Percentiles rank a stretch among this genome's conserved stretches.
These are phyloP conservation scores for Penicilliopsis zonata DNA, from an alignment of 495 filamentous ascomycete species.

Conservation along the genomic window DNA sequence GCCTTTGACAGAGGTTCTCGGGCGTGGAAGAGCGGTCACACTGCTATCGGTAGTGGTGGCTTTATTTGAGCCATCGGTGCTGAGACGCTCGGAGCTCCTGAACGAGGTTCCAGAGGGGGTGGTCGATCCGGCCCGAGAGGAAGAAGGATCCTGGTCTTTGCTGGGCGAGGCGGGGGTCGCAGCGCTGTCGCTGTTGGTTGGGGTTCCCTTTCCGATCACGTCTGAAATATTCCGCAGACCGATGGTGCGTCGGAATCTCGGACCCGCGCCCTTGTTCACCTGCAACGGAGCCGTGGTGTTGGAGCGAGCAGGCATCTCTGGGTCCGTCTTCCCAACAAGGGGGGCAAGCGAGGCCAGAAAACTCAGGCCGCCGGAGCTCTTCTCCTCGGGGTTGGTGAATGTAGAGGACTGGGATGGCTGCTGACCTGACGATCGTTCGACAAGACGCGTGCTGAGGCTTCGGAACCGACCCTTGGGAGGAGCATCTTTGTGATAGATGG, in stretches of 20 bases:
- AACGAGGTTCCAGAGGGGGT: conserved; percentile 65
- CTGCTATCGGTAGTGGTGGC: conserved; percentile 42
- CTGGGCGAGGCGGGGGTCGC: conserved; percentile 39
- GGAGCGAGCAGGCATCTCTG: conserved; percentile 39
- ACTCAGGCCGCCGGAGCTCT: conserved; percentile 31
- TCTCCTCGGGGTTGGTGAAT: conserved; percentile 54
- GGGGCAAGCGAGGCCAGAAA: conserved; percentile 39
- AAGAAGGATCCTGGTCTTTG: conserved; percentile 57
- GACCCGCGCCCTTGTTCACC: conserved; percentile 26
- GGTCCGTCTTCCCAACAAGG: conserved; percentile 27
- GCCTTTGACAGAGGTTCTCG: conserved; percentile 19
- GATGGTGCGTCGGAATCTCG: conserved; percentile 38
- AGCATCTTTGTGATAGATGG: conserved; percentile 51
- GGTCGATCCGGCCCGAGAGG: conserved; percentile 69
- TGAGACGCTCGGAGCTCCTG: conserved; percentile 66
- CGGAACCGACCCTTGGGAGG: conserved; percentile 30
- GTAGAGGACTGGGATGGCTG: conserved; percentile 33
- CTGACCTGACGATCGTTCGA: conserved; percentile 13
- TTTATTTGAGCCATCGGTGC: conserved; percentile 49
- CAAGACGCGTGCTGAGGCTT: conserved; percentile 32
- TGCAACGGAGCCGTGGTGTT: conserved; percentile 34
- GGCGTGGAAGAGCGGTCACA: conserved; percentile 32
- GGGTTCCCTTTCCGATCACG: conserved; percentile 29
- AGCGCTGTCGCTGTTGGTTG: too few relatives aligned
- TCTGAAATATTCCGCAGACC: conserved; percentile 77